These are phyloP conservation scores for Phytophthora fragariaefolia DNA, from an alignment of 352 stramenopile species.

Conservation along the genomic window DNA sequence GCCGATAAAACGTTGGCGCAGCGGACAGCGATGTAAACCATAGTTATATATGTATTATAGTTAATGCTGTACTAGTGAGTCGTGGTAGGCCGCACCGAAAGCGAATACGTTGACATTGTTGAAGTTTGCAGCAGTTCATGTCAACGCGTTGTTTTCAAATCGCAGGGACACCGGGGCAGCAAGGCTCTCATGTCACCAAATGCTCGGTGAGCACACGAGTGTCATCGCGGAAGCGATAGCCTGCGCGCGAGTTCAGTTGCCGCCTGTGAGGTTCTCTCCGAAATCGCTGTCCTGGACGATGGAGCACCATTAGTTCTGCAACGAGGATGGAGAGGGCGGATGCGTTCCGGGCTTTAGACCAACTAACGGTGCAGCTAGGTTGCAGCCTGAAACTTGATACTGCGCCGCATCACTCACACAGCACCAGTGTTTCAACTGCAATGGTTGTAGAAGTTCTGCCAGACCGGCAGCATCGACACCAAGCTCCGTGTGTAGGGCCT, in stretches of 20 bases:
- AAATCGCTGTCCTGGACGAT: constrained; percentile 2
- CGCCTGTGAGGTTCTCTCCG: neutral
- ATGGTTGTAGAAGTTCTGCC: too few species aligned
- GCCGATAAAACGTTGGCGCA: too few species aligned
- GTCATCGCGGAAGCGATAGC: neutral
- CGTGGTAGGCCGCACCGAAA: constrained; percentile 9
- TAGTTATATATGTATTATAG: neutral
- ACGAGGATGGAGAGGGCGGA: neutral
- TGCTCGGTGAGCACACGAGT: constrained; percentile 3
- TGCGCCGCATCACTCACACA: too few species aligned
- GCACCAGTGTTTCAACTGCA: too few species aligned
- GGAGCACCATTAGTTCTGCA: neutral
- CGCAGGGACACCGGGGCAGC: neutral
- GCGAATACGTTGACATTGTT: constrained; percentile 6
- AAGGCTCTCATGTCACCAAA: too few species aligned
- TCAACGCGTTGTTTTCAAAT: constrained; percentile 20
- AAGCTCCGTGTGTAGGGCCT: neutral
- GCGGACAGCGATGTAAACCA: too few species aligned
- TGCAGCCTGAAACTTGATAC: too few species aligned
- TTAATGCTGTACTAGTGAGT: neutral
- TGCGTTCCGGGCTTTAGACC: neutral
- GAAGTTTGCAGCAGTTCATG: constrained; percentile 15
- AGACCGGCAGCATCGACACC: neutral
- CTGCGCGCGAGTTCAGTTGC: constrained; percentile 3
- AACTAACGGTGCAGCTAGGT: too few species aligned